A percentile compares a stretch with the other conserved stretches of the same genome.
phyloP scores from a whole-genome alignment of 2,329 filamentous ascomycete genomes.

The Colletotrichum tamarilloi region DNA sequence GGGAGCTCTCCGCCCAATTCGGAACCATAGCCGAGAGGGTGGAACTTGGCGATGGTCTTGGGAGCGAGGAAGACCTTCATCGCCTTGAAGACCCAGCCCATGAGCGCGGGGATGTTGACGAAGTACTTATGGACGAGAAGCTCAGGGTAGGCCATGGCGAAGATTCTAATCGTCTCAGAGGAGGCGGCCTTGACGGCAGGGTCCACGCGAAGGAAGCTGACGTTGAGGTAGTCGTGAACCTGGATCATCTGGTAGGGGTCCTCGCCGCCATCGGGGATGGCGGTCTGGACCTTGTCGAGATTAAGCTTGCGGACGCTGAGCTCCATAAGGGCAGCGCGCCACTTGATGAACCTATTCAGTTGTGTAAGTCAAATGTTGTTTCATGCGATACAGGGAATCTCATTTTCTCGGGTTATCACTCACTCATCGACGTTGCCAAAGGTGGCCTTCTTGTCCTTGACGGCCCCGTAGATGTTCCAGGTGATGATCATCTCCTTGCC shows the following conservation, averaged over 20 bases:
- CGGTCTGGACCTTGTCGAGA: slow-evolving; percentile 73
- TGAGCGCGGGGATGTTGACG: slow-evolving; percentile 90
- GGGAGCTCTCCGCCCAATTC: slow-evolving; percentile 72
- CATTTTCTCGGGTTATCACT: slow-evolving; percentile 46
- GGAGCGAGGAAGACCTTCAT: slow-evolving; percentile 81
- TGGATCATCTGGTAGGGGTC: slow-evolving; percentile 94
- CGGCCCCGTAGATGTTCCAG: slow-evolving; percentile 93
- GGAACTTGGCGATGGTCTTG: slow-evolving; percentile 83
- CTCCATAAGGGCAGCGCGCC: slow-evolving; percentile 93
- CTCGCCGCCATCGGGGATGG: slow-evolving; percentile 77
- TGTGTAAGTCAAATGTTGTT: not conserved
- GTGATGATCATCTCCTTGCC: slow-evolving; percentile 75
- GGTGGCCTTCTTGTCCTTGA: slow-evolving; percentile 84
- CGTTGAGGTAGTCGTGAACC: slow-evolving; percentile 91
- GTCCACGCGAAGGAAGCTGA: slow-evolving; percentile 88
- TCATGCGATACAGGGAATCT: not conserved
- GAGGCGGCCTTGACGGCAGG: slow-evolving; percentile 70
- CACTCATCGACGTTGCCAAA: slow-evolving; percentile 87
- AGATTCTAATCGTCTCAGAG: slow-evolving; percentile 83
- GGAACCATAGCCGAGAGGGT: slow-evolving; percentile 79
- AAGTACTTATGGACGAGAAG: slow-evolving; percentile 90
- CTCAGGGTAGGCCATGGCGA: slow-evolving; percentile 88
- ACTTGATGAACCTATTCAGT: slow-evolving; percentile 79
- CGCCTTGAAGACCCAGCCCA: slow-evolving; percentile 85
- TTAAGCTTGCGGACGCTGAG: slow-evolving; percentile 80